phyloP scores from a whole-genome alignment of 1,139 yeast genomes.

The Magnusiomyces ingens region DNA sequence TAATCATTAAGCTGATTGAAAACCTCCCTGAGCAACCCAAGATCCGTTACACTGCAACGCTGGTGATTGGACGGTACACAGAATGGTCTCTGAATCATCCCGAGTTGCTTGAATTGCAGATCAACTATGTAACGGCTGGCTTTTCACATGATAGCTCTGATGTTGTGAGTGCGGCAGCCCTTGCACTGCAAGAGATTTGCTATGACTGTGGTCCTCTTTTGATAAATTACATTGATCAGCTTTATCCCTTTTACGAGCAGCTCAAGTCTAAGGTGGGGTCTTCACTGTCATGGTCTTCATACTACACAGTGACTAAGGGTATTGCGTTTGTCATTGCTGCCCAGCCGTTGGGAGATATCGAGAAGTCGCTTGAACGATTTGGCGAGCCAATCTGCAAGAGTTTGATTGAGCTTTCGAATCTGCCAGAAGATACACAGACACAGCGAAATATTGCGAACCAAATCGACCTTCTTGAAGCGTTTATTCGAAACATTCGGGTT shows the following conservation, averaged over 20 bases:
- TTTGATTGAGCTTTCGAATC: constrained; percentile 30
- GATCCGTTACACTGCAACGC: constrained; percentile 84
- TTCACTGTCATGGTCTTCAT: constrained; percentile 57
- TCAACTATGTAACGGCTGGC: constrained; percentile 78
- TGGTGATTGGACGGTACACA: constrained; percentile 89
- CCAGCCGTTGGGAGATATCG: constrained; percentile 41
- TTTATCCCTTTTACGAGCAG: constrained; percentile 60
- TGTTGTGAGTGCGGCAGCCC: constrained; percentile 79
- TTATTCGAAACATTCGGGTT: constrained; percentile 48
- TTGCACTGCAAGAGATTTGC: constrained; percentile 90
- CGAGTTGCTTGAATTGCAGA: constrained; percentile 70
- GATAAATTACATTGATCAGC: constrained; percentile 65
- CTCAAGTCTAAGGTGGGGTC: constrained; percentile 40
- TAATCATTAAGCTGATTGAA: constrained; percentile 62
- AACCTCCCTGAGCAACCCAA: constrained; percentile 81
- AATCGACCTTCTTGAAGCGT: constrained; percentile 67
- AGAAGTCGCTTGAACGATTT: constrained; percentile 49
- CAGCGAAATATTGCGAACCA: constrained; percentile 60
- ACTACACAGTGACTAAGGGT: constrained; percentile 82
- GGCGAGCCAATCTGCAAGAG: constrained; percentile 58
- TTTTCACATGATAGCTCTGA: constrained; percentile 48
- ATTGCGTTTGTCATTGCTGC: constrained; percentile 74
- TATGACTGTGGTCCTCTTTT: constrained; percentile 75
- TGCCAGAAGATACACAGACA: constrained; percentile 35
- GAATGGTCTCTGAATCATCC: constrained; percentile 92